These are phyloP conservation scores for Thermothielavioides terrestris DNA, from an alignment of 495 filamentous ascomycete genomes.

Conservation along the genomic window DNA sequence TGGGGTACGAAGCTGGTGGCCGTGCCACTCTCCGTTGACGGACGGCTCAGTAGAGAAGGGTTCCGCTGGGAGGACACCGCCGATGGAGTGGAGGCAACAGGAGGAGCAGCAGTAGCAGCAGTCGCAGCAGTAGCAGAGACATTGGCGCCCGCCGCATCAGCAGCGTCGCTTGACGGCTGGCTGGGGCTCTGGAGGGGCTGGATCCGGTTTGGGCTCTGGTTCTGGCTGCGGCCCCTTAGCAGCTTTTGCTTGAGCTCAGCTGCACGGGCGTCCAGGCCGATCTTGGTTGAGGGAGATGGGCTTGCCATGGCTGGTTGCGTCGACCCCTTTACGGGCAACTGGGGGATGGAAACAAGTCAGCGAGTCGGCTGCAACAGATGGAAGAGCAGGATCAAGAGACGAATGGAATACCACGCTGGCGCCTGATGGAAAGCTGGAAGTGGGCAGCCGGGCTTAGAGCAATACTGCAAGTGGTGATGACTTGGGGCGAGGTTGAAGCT, in stretches of 20 bases:
- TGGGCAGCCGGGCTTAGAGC: too few relatives aligned
- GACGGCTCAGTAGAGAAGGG: neutral
- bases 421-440: neutral
- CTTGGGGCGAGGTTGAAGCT: too few relatives aligned
- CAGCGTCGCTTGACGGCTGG: neutral
- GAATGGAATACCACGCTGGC: too few relatives aligned
- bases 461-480: too few relatives aligned
- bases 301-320: neutral
- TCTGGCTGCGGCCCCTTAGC: slow-evolving; percentile 5
- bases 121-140: too few relatives aligned
- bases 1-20: slow-evolving; percentile 3
- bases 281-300: neutral
- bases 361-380: neutral
- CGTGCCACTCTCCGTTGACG: neutral
- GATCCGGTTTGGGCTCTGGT: slow-evolving; percentile 3
- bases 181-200: neutral
- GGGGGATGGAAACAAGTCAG: too few relatives aligned
- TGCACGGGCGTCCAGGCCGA: slow-evolving; percentile 16
- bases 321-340: neutral
- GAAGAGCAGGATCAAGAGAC: neutral
- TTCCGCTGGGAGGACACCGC: too few relatives aligned
- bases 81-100: too few relatives aligned
- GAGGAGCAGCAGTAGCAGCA: too few relatives aligned
- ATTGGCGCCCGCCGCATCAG: neutral
- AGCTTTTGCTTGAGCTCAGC: slow-evolving; percentile 23